These are phyloP conservation scores for Penicillium sp. DNA, from an alignment of 2,329 filamentous ascomycete genomes.

Conservation along the genomic window DNA sequence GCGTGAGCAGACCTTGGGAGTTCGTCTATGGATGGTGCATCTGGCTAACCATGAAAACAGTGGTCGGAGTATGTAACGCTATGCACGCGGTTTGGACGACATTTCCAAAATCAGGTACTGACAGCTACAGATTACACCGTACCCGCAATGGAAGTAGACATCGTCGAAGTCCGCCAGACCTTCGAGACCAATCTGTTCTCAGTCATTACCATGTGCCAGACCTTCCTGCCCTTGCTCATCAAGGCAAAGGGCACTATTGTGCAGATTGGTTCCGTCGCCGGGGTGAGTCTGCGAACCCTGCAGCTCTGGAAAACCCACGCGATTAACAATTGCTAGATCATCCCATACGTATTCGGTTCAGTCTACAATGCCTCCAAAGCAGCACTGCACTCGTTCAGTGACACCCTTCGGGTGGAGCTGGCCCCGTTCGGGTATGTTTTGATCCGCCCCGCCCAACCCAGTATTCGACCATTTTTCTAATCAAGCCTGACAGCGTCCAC, in stretches of 20 bases:
- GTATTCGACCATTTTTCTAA: not conserved
- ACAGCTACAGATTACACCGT: constrained; percentile 52
- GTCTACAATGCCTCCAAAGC: constrained; percentile 59
- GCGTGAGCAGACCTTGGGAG: constrained; percentile 36
- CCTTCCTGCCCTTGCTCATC: constrained; percentile 54
- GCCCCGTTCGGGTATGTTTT: constrained; percentile 44
- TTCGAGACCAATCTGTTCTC: constrained; percentile 57
- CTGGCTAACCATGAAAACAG: constrained; percentile 12
- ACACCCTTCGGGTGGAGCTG: constrained; percentile 58
- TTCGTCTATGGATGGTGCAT: not conserved
- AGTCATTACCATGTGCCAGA: constrained; percentile 56
- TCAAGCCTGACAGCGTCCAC: constrained; percentile 39
- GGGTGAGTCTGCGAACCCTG: constrained; percentile 22
- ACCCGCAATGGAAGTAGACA: constrained; percentile 54
- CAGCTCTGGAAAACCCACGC: not conserved
- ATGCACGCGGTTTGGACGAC: not conserved
- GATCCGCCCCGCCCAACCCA: not conserved
- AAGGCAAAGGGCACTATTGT: constrained; percentile 45
- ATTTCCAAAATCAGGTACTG: not conserved
- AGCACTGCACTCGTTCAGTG: constrained; percentile 55
- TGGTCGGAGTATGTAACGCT: constrained; percentile 31
- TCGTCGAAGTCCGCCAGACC: constrained; percentile 45
- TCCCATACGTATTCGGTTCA: constrained; percentile 45
- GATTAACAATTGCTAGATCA: constrained; percentile 26
- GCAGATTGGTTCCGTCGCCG: constrained; percentile 46